phyloP scores from a whole-genome alignment of 805 yeast genomes.

The Komagataella pastoris region DNA sequence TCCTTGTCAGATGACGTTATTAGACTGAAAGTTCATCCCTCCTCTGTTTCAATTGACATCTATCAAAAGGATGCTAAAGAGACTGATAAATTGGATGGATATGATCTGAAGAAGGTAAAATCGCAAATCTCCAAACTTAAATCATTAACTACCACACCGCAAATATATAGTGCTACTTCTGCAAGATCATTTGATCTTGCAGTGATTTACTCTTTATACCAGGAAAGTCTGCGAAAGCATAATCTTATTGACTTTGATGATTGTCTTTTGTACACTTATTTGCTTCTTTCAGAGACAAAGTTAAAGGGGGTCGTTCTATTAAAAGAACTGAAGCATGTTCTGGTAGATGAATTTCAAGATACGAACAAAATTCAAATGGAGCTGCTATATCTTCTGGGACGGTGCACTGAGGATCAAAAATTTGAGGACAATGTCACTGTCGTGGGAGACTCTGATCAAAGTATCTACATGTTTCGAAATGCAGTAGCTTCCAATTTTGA shows the following conservation, averaged over 20 bases:
- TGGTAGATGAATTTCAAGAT: constrained; percentile 94
- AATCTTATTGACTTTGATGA: constrained; percentile 74
- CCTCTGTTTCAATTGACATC: constrained; percentile 4
- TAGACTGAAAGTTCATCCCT: constrained; percentile 3
- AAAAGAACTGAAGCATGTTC: constrained; percentile 45
- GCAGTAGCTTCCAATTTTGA: constrained; percentile 62
- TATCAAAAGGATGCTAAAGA: constrained; percentile 1
- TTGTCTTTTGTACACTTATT: constrained; percentile 42
- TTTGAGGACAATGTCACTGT: constrained; percentile 52
- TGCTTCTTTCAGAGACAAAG: constrained; percentile 25
- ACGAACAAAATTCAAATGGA: constrained; percentile 69
- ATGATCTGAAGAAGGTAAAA: constrained; percentile 26
- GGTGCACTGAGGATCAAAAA: constrained; percentile 21
- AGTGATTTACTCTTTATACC: constrained; percentile 37
- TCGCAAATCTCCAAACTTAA: constrained; percentile 42
- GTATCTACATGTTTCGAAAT: constrained; percentile 79
- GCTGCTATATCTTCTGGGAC: constrained; percentile 36
- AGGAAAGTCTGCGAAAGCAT: constrained; percentile 26
- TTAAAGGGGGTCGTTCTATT: constrained; percentile 24
- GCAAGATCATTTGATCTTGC: constrained; percentile 6
- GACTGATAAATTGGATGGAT: constrained; percentile 12
- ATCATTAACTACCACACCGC: constrained; percentile 33
- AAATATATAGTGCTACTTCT: constrained; percentile 9
- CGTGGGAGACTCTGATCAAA: constrained; percentile 96
- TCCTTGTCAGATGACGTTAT: constrained; percentile 14